Percentiles rank a stretch among this genome's conserved stretches.
Conservation (phyloP, 768 basidiomycete genomes). For the Leccinum subtestaceum region DNA sequence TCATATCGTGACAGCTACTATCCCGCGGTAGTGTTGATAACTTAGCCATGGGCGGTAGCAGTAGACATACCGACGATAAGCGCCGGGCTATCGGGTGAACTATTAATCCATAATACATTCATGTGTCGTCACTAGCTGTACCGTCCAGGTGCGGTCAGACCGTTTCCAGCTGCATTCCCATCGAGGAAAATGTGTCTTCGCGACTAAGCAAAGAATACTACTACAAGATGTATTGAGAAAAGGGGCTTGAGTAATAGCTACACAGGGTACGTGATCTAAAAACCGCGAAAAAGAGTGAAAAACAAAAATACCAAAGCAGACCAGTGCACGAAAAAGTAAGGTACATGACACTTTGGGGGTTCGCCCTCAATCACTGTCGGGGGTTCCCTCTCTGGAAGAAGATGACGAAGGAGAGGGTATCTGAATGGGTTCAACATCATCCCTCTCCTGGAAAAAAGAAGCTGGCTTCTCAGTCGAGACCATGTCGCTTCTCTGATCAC, state of each 20-base stretch:
- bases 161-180: background rate
- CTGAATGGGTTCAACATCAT: conserved; percentile 56
- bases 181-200: background rate
- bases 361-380: conserved; percentile 25
- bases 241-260: conserved; percentile 15
- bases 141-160: background rate
- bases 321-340: background rate
- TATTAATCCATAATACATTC: background rate
- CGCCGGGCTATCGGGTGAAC: conserved; percentile 32
- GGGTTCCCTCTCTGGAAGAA: conserved; percentile 34
- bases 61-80: conserved; percentile 7
- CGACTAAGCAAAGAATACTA: conserved; percentile 1
- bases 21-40: conserved; percentile 4
- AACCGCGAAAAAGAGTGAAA: background rate
- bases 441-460: conserved; percentile 55
- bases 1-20: conserved; percentile 23
- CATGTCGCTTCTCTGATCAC: conserved; percentile 48
- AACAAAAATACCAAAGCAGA: background rate
- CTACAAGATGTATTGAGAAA: conserved; percentile 7
- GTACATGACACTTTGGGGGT: background rate
- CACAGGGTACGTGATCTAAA: conserved; percentile 10
- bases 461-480: conserved; percentile 56
- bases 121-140: background rate
- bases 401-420: conserved; percentile 51
- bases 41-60: conserved; percentile 6